Base-by-base conservation (phyloP, 352 stramenopile species). In the Aphanomyces euteiches region DNA sequence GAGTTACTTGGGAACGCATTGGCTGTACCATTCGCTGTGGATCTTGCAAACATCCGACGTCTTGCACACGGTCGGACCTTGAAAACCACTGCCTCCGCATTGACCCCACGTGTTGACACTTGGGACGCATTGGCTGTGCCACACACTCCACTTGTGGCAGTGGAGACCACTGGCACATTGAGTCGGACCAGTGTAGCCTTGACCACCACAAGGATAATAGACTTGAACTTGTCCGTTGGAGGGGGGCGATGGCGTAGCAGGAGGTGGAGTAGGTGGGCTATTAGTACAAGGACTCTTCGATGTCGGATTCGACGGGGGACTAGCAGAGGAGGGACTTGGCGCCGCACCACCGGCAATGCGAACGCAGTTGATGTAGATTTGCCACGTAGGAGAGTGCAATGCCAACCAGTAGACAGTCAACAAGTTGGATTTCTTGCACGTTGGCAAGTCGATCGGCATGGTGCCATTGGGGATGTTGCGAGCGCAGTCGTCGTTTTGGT, bases 361-460 rank as follows among this genome's bases (percentile, higher is more conserved):
- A 43, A 66, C 65, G 50, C 72, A 83, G 54, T 78, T 81, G 53
- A 64, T 70, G 60, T 83, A 83, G 56, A 83, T 75, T 59, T 83
- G 78, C 66, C 77, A 83, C 10, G 66, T 72, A 6, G 39, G 36
- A 59, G 5, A 67, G 63, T 83, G 78, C 39, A 80, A 68, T 15
- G 75, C 72, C 39, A 83, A 56, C 78, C 78, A 83, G 69, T 83
- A 83, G 45, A 81, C 75, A 21, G 73, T 78, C 47, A 81, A 54
- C 12, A 74, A 68, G 17, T 65, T 78, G 7, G 75, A 59, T 17
- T 72, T 64, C 1, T 73, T 59, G 61, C 78, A 83, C 37, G 66
- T 75, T 8, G 61, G 28, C 13, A 39, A 28, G 34, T 61, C 54
- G 3, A 61, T 61, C 54, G 39, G 39, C 54, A 61, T n/a, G 28